Conservation (phyloP, 192 early-diverging fungal genomes). For the Gonapodya sp. region DNA sequence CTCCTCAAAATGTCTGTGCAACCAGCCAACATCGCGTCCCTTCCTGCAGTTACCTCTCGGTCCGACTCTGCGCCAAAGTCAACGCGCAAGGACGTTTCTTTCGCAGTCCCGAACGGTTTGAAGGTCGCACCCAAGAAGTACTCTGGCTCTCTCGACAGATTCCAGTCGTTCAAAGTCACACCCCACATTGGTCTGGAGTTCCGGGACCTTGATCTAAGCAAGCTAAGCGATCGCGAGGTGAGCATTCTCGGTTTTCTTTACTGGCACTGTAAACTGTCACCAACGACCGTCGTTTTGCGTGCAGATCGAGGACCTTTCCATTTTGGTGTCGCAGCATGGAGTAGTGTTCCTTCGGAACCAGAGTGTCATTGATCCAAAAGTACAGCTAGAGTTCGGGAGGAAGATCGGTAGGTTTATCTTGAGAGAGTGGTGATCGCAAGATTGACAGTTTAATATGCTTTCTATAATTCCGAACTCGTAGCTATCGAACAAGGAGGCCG, state of each 20-base stretch:
- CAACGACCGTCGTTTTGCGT: not conserved
- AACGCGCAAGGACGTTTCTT: not conserved
- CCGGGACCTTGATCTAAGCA: not conserved
- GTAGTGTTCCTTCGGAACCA: constrained; percentile 27
- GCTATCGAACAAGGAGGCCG: constrained; percentile 12
- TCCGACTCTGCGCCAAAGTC: not conserved
- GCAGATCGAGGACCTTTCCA: constrained; percentile 1
- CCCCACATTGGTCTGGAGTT: not conserved
- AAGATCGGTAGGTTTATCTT: constrained; percentile 20
- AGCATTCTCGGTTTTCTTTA: not conserved
- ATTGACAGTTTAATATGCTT: constrained; percentile 18
- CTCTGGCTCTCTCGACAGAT: not conserved
- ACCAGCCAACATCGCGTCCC: not conserved
- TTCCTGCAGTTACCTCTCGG: not conserved
- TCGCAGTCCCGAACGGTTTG: not conserved
- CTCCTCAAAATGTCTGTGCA: not conserved
- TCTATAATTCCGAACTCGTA: constrained; percentile 16
- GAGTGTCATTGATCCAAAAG: constrained; percentile 18
- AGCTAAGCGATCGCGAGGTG: not conserved
- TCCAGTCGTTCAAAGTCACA: not conserved
- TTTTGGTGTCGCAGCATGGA: constrained; percentile 16
- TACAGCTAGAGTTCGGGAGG: constrained; percentile 20
- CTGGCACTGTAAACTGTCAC: not conserved
- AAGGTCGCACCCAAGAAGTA: not conserved
- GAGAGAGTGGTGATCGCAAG: constrained; percentile 17